Base-by-base conservation (phyloP, 2,329 filamentous ascomycete genomes). In the Hymenoscyphus linearis region DNA sequence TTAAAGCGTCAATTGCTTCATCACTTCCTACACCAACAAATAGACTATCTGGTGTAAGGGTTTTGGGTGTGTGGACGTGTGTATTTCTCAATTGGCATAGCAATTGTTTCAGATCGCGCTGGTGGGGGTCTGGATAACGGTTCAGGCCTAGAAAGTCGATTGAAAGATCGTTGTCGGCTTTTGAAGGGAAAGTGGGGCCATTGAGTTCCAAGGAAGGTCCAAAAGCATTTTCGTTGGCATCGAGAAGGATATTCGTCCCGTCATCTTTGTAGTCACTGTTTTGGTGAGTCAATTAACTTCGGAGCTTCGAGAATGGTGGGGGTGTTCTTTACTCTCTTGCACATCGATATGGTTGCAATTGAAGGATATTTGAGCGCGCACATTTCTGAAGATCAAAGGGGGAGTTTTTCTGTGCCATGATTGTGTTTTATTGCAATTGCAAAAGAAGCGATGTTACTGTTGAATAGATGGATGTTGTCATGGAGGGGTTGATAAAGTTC, bases 141-240 rank as follows among this genome's bases (percentile, higher is more conserved):
- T 99, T 89, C 71, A 99, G 82, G 65, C 90, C 88, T 57, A 91
- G 78, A 66, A 96, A 83, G 76, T 96, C 88, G 63, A 95, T 80
- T 62, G 86, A 78, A 22, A 87, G 79, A 31, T 80, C 79, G 3
- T 75, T 73, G 36, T 76, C 70, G 36, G 74, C 69, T 76, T 70
- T 69, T 61, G 76, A 75, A 50, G 66, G 66, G 27, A 69, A 72
- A 2, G 77, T 73, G 47, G 81, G 72, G 1, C 72, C 69, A 34
- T 76, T 75, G 55, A 87, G 69, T 2, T 81, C 78, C 55, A 97
- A 78, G 1, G 90, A 88, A 0, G 95, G 93, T 0, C 95, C 95
- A 71, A 89, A 97, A 62, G 95, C 92, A 73, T 99, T 99, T 78
- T 99, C 95, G 72, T 99, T 99, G 69, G 95, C 95, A 74, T 99